Base-by-base conservation (phyloP, 2,329 filamentous ascomycete genomes). In the Plenodomus tracheiphilus region DNA sequence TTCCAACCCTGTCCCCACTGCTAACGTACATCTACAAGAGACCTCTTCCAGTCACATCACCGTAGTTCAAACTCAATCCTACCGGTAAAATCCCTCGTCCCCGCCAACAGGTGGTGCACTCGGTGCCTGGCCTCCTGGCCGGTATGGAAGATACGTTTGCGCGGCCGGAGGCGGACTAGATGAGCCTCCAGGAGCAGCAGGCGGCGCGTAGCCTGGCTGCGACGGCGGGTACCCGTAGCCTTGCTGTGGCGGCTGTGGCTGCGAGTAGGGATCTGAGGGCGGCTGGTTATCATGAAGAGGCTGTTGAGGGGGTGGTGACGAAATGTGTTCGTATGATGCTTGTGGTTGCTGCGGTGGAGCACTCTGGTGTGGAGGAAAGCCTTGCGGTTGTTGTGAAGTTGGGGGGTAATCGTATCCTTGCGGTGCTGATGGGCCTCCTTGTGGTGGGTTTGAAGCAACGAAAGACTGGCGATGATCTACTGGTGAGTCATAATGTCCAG, bases 401-500 rank as follows among this genome's bases (percentile, higher is more conserved):
- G 54, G 59, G 8, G 62, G 56, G 37, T 68, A 67, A 1, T 66
- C 54, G n/a, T 65, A 64, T 17, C 58, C 56, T 56, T 65, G 64
- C 2, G 58, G 56, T 47, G 61, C 58, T 2, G 67, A 65, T 38
- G 67, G 61, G 18, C 56, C 62, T 19, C 58, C 59, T 40, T 59
- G 64, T 43, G 52, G 53, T 43, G 60, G 61, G 25, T 47, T 55
- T 1, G 57, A 64, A 3, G 61, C 43, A 54, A 61, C 42, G 53
- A 75, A 74, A 16, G 71, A 73, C 37, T 75, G 72, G 11, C 76
- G 65, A 49, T 72, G 73, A 53, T 79, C 77, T 2, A 76, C 58
- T 1, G 77, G 77, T 7, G 74, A 77, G 53, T 79, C 77, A 50
- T 74, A 78, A 20, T 75, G 72, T 10, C 72, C 68, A 4, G 76